A percentile compares a stretch with the other conserved stretches of the same genome.
Evolutionary conservation across 1,284 basidiomycete species (phyloP).

Genomic region (Papiliotrema nemorosa): DNA sequence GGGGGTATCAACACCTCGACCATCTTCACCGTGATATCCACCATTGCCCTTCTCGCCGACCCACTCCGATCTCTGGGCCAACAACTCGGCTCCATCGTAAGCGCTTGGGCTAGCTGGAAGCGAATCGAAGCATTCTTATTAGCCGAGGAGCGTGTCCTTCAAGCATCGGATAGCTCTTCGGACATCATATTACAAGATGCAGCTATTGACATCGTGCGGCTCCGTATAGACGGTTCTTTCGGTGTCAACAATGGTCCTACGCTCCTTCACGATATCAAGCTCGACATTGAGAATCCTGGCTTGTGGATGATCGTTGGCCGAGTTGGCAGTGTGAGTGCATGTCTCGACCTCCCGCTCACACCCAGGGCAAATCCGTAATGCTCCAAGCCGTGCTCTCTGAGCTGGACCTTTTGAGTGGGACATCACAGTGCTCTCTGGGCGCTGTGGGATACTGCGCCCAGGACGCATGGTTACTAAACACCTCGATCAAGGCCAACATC

Average conservation of each 20-base stretch:
- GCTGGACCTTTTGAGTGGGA: conserved; percentile 60
- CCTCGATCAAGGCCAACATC: conserved; percentile 53
- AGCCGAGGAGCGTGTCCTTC: conserved; percentile 64
- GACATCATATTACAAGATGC: conserved; percentile 55
- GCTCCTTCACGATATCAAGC: conserved; percentile 65
- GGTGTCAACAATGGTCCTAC: conserved; percentile 56
- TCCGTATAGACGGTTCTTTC: neutral
- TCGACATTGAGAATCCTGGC: conserved; percentile 44
- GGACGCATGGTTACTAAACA: conserved; percentile 64
- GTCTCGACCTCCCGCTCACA: neutral
- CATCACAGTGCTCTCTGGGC: conserved; percentile 55
- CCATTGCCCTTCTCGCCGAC: conserved; percentile 13
- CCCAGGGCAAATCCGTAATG: conserved; percentile 64
- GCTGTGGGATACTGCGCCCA: conserved; percentile 76
- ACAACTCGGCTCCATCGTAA: conserved; percentile 9
- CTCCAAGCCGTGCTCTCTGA: conserved; percentile 56
- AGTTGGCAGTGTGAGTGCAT: conserved; percentile 18
- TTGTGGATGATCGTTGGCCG: conserved; percentile 21
- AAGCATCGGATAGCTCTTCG: conserved; percentile 57
- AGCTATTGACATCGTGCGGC: too few species aligned
- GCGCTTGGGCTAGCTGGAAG: conserved; percentile 50
- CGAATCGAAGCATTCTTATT: conserved; percentile 72
- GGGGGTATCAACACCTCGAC: conserved; percentile 13
- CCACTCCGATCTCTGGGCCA: conserved; percentile 19
- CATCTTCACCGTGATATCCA: conserved; percentile 21